Base-by-base conservation (phyloP, 305 asterid genomes). In the Vinca major region DNA sequence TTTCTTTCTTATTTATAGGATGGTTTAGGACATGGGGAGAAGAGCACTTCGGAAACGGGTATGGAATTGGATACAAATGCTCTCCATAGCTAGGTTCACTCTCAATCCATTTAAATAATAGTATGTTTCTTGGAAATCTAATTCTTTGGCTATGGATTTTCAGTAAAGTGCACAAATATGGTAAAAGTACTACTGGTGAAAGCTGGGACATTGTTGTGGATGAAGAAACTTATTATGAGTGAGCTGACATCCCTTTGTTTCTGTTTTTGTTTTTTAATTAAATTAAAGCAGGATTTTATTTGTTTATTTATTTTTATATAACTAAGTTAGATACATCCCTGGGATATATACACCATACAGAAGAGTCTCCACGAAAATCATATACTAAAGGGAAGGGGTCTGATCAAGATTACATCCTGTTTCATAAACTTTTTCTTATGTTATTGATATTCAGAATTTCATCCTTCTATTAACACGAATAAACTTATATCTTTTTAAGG, bases 1-100 rank as follows among this genome's bases (percentile, higher is more conserved):
- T 26, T 26, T 26, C 17, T 65, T 0, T 16, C 26, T 63, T 62
- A 48, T 44, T 6, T 58, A 33, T 52, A 94, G 99, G 99, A 75
- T 94, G 99, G 99, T 91, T 98, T 3, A 82, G 99, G 81, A 94
- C 96, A 68, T 94, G 99, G 99, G 99, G 99, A 66, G 99, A 94
- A 77, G 99, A 94, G 79, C 99, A 94, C 87, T 91, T 94, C 0
- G 99, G 99, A 68, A 94, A 94, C 6, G 96, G 99, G 99, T 94
- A 82, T 11, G 85, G 66, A 58, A 41, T 45, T 63, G 56, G 45
- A 49, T 58, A 26, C 8, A 53, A 39, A 26, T 37, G 52, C 63
- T 61, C 55, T 64, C 49, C 14, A 61, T 57, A 44, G 21, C 47
- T 16, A 39, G 36, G 6, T 26, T 26, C 33, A 26, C 33, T 26